Evolutionary conservation across 306 rosid species (phyloP).

Genomic region (Styphnolobium japonicum): DNA sequence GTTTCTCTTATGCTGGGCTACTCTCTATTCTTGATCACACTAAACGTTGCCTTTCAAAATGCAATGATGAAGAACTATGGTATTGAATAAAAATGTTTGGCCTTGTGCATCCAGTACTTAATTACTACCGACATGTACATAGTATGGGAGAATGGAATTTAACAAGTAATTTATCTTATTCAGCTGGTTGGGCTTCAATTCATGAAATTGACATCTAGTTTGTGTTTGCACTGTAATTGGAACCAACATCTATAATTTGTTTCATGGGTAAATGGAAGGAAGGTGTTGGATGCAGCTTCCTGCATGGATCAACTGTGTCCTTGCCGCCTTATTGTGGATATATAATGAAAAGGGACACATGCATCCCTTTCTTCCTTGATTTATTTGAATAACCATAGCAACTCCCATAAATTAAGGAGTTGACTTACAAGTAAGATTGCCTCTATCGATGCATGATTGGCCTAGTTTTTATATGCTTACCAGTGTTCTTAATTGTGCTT

Average conservation of each 20-base stretch:
- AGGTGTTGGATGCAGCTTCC: not conserved
- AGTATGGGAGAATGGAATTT: not conserved
- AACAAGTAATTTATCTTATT: not conserved
- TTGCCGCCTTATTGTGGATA: not conserved
- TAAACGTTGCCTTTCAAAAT: not conserved
- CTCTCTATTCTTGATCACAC: not conserved
- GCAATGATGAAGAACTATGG: not conserved
- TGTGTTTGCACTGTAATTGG: not conserved
- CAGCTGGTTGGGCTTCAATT: not conserved
- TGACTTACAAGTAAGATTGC: slow-evolving; percentile 30
- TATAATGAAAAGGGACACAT: slow-evolving; percentile 7
- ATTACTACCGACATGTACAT: not conserved
- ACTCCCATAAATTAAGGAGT: slow-evolving; percentile 28
- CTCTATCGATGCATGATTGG: slow-evolving; percentile 19
- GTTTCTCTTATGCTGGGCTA: not conserved
- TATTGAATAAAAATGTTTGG: not conserved
- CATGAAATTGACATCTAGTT: not conserved
- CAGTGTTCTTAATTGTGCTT: slow-evolving; percentile 20
- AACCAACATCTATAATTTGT: not conserved
- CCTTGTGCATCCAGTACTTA: not conserved
- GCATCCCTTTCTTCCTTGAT: slow-evolving; percentile 15
- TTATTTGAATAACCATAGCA: not conserved
- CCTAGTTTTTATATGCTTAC: slow-evolving; percentile 15
- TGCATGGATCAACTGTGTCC: slow-evolving; percentile 14
- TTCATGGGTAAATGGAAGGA: not conserved